A percentile compares a stretch with the other conserved stretches of the same genome.
Evolutionary conservation across 1,284 basidiomycete species (phyloP).

Genomic region (Sphaerobolus stellatus): DNA sequence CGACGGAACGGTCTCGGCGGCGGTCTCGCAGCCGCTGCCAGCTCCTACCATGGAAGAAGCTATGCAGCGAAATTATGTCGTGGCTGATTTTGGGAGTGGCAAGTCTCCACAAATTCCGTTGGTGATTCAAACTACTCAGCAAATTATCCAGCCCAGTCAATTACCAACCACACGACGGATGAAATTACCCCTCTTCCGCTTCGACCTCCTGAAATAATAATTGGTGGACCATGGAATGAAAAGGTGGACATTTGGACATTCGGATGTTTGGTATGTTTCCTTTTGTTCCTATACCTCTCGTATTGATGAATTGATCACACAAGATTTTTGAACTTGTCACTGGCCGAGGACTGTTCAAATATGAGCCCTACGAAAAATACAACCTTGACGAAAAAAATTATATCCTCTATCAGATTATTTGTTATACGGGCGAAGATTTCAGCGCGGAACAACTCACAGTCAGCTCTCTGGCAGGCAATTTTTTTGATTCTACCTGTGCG

Average conservation of each 20-base stretch:
- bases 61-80: conserved; percentile 23
- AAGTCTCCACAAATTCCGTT: conserved; percentile 5
- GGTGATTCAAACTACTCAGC: background rate
- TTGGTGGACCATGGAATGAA: conserved; percentile 30
- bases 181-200: conserved; percentile 5
- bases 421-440: conserved; percentile 14
- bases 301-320: background rate
- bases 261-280: conserved; percentile 30
- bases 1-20: conserved; percentile 25
- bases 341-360: conserved; percentile 19
- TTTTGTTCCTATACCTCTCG: background rate
- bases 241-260: conserved; percentile 36
- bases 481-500: conserved; percentile 18
- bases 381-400: conserved; percentile 15
- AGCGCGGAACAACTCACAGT: conserved; percentile 6
- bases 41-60: conserved; percentile 25
- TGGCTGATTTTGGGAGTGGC: conserved; percentile 35
- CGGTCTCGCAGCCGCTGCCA: conserved; percentile 32
- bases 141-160: conserved; percentile 17
- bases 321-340: conserved; percentile 26
- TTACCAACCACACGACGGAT: conserved; percentile 9
- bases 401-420: conserved; percentile 26
- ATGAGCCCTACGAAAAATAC: conserved; percentile 13
- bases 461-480: conserved; percentile 5
- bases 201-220: conserved; percentile 32